Conservation (phyloP, 345 rosid genomes). For the Erysimum cheiranthoides region DNA sequence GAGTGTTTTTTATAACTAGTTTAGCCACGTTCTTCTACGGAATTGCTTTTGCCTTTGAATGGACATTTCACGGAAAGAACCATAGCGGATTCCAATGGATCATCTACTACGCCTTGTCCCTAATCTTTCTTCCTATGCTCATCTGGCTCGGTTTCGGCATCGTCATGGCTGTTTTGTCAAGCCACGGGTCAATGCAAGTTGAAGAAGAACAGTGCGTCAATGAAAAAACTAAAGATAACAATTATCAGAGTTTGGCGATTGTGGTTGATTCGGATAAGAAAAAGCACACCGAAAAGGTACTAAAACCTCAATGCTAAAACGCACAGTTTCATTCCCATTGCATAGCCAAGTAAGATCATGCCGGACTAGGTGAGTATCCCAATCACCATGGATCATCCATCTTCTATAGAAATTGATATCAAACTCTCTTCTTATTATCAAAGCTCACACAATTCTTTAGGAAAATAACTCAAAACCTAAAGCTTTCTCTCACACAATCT, state of each 20-base stretch:
- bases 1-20: conserved; percentile 1
- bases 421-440: no score
- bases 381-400: conserved; percentile 15
- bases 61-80: conserved; percentile 15
- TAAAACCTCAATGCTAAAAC: conserved; percentile 20
- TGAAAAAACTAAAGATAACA: not conserved
- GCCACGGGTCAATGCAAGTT: not conserved
- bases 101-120: conserved; percentile 30
- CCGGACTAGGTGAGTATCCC: conserved; percentile 29
- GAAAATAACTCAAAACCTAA: no score
- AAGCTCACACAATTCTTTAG: no score
- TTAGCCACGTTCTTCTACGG: conserved; percentile 5
- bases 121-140: conserved; percentile 17
- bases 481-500: no score
- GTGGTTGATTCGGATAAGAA: not conserved
- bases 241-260: conserved; percentile 17
- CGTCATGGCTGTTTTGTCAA: conserved; percentile 1
- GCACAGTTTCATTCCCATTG: conserved; percentile 31
- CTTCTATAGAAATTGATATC: not conserved
- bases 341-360: conserved; percentile 31
- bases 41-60: conserved; percentile 29
- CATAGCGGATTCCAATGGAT: conserved; percentile 30
- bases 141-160: conserved; percentile 16
- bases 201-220: not conserved
- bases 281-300: not conserved